phyloP scores from a whole-genome alignment of 352 stramenopile species.

The Globisporangium sylvaticum region DNA sequence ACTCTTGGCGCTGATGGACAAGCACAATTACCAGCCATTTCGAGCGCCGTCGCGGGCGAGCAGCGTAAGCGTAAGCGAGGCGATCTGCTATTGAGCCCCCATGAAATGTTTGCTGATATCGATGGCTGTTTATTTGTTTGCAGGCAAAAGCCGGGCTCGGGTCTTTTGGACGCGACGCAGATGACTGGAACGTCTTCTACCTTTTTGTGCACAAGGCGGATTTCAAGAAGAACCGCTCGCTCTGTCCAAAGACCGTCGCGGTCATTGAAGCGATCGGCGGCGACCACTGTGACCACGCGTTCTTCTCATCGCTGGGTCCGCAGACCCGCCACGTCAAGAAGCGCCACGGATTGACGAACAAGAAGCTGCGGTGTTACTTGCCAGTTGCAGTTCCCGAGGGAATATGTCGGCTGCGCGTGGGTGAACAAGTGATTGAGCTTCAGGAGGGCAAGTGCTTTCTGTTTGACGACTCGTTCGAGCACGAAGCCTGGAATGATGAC shows the following conservation, averaged over 20 bases:
- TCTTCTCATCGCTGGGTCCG: not conserved
- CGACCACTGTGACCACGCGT: not conserved
- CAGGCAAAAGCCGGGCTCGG: not conserved
- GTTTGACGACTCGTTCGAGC: not conserved
- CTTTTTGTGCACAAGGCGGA: not conserved
- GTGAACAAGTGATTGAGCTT: not conserved
- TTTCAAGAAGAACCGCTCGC: not conserved
- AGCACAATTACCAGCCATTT: not conserved
- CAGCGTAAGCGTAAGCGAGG: not conserved
- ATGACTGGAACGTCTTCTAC: not conserved
- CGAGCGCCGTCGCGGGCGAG: not conserved
- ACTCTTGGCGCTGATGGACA: not conserved
- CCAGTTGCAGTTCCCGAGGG: not conserved
- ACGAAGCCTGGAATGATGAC: not conserved
- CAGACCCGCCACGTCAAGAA: not conserved
- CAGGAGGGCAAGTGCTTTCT: not conserved
- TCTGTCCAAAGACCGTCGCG: not conserved
- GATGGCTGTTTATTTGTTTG: not conserved
- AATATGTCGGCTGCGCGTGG: not conserved
- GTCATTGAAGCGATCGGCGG: not conserved
- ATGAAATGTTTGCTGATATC: not conserved
- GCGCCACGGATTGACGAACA: not conserved
- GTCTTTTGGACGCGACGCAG: not conserved
- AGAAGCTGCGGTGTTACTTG: not conserved
- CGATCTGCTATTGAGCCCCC: not conserved